A percentile compares a stretch with the other conserved stretches of the same genome.
Conservation (phyloP, 2,329 filamentous ascomycete genomes). For the Phyllosticta citrichinensis region DNA sequence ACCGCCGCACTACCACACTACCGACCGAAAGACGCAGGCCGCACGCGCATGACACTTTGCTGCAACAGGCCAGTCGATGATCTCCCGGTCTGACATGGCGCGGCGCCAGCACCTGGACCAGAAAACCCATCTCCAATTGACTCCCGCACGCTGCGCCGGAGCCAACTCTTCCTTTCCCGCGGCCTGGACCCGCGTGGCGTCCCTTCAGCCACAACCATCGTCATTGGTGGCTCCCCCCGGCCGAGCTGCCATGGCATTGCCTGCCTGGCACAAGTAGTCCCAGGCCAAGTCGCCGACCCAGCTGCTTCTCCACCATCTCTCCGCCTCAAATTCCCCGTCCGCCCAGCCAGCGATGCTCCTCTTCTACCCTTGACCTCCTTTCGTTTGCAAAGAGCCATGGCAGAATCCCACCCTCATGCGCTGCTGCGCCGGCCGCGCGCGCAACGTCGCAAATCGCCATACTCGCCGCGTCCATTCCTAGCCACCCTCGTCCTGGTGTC, state of each 20-base stretch:
- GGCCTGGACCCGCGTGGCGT: not conserved
- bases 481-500: slow-evolving; percentile 32
- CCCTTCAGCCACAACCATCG: not conserved
- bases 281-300: not conserved
- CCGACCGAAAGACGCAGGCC: not conserved
- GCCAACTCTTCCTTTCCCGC: not conserved
- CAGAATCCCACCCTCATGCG: slow-evolving; percentile 3
- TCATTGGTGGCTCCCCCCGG: slow-evolving; percentile 1
- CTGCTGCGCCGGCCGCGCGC: slow-evolving; percentile 8
- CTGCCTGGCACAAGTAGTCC: not conserved
- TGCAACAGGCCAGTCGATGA: not conserved
- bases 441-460: slow-evolving; percentile 17
- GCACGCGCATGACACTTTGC: not conserved
- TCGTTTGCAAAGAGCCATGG: not conserved
- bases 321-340: not conserved
- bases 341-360: not conserved
- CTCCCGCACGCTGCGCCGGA: not conserved
- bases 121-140: not conserved
- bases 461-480: slow-evolving; percentile 38
- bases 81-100: not conserved
- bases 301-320: not conserved
- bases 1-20: not conserved
- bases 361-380: not conserved
- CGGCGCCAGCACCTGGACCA: not conserved
- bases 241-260: not conserved